phyloP scores from a whole-genome alignment of 148 eudicot species.

The Pharnaceum exiguum region DNA sequence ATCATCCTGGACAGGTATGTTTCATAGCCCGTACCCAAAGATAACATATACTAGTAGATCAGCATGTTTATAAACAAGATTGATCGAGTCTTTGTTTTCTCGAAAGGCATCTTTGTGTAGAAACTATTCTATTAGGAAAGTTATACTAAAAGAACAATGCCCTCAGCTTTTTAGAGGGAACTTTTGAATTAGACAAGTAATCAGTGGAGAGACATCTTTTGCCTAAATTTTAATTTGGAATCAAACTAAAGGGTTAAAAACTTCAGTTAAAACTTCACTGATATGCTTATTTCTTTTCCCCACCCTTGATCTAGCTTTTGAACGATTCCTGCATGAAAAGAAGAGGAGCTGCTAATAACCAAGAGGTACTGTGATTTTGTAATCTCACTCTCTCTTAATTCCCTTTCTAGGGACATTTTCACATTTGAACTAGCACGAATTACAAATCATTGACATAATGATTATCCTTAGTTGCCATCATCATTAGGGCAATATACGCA shows the following conservation, averaged over 20 bases:
- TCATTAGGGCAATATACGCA: slow-evolving; percentile 12
- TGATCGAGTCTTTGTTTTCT: not conserved
- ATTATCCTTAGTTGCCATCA: slow-evolving; percentile 2
- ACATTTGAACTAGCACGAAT: not conserved
- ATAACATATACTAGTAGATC: not conserved
- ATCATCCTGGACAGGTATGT: slow-evolving; percentile 44
- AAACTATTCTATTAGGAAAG: slow-evolving; percentile 24
- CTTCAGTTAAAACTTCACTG: not conserved
- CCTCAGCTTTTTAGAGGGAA: slow-evolving; percentile 32
- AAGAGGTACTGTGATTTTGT: slow-evolving; percentile 19
- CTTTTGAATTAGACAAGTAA: slow-evolving; percentile 11
- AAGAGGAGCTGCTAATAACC: slow-evolving; percentile 35
- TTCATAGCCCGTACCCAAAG: slow-evolving; percentile 17
- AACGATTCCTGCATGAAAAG: slow-evolving; percentile 44
- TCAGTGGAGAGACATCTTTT: slow-evolving; percentile 10
- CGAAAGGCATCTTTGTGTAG: slow-evolving; percentile 17
- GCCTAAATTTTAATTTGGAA: slow-evolving; percentile 20
- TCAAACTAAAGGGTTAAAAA: slow-evolving; percentile 17
- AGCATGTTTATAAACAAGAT: not conserved
- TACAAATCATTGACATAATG: slow-evolving; percentile 19
- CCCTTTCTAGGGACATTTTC: not conserved
- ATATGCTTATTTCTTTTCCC: slow-evolving; percentile 8
- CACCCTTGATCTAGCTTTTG: slow-evolving; percentile 35
- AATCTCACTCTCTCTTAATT: not conserved
- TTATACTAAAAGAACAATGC: slow-evolving; percentile 14